Evolutionary conservation across 1,139 yeast genomes (phyloP).

Genomic region (Kurtzmaniella natalensis): DNA sequence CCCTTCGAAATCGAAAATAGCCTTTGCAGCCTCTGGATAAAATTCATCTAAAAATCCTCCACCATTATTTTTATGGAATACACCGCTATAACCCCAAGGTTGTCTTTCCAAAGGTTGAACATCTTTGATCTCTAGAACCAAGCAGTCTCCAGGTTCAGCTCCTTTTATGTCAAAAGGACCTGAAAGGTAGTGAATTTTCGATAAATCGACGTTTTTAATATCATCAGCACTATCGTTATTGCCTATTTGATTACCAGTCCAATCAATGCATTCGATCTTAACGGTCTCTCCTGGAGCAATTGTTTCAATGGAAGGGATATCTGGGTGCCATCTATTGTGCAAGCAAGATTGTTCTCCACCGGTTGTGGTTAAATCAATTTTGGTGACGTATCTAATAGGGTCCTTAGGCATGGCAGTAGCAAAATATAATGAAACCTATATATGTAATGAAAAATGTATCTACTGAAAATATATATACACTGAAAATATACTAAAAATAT

Average conservation of each 20-base stretch:
- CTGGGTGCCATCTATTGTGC: conserved; percentile 54
- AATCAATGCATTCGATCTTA: conserved; percentile 46
- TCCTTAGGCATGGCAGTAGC: conserved; percentile 7
- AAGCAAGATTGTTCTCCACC: conserved; percentile 42
- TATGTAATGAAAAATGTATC: too few relatives aligned
- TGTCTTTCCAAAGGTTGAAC: conserved; percentile 48
- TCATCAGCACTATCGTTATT: conserved; percentile 46
- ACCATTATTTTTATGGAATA: conserved; percentile 44
- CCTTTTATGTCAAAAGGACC: conserved; percentile 45
- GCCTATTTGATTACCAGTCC: conserved; percentile 50
- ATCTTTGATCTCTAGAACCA: conserved; percentile 46
- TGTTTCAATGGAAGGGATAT: conserved; percentile 35
- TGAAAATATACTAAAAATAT: too few relatives aligned
- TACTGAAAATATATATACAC: too few relatives aligned
- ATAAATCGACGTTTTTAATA: conserved; percentile 37
- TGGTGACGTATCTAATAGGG: conserved; percentile 11
- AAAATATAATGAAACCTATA: too few relatives aligned
- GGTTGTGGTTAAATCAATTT: conserved; percentile 37
- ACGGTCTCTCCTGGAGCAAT: conserved; percentile 39
- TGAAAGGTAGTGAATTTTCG: conserved; percentile 42
- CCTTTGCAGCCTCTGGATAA: conserved; percentile 48
- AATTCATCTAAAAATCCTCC: conserved; percentile 46
- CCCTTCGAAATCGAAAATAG: conserved; percentile 49
- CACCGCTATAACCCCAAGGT: conserved; percentile 51
- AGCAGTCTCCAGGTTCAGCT: conserved; percentile 44